Percentiles rank a stretch among this genome's conserved stretches.
Conservation (phyloP, 2,329 filamentous ascomycete species). For the Penicillium decumbens region DNA sequence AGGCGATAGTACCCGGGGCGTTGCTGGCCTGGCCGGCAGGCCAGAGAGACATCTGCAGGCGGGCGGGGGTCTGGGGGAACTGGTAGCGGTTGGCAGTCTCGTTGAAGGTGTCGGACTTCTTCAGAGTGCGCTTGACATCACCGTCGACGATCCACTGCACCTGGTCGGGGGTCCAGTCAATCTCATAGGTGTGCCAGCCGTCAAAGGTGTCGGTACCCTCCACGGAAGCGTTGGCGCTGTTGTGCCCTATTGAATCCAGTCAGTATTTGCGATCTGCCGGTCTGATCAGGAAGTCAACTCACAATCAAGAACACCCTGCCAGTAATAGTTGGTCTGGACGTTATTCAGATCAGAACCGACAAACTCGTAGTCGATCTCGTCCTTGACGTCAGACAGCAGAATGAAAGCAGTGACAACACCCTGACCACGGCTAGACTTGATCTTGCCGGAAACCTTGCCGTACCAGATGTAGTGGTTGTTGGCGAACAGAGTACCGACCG, state of each 20-base stretch:
- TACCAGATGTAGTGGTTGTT: slow-evolving; percentile 93
- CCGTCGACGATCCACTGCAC: slow-evolving; percentile 88
- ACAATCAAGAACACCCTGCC: slow-evolving; percentile 89
- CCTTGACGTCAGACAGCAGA: slow-evolving; percentile 88
- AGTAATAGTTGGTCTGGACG: slow-evolving; percentile 95
- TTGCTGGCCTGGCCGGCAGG: slow-evolving; percentile 79
- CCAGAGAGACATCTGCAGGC: slow-evolving; percentile 93
- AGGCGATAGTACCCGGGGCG: slow-evolving; percentile 76
- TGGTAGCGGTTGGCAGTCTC: slow-evolving; percentile 72
- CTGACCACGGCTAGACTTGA: slow-evolving; percentile 76
- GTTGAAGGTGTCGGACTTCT: slow-evolving; percentile 82
- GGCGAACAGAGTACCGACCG: slow-evolving; percentile 80
- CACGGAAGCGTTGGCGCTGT: slow-evolving; percentile 61
- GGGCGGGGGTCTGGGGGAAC: slow-evolving; percentile 85
- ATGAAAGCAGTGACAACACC: slow-evolving; percentile 99
- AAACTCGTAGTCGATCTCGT: slow-evolving; percentile 97
- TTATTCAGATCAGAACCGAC: slow-evolving; percentile 71
- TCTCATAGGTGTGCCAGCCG: slow-evolving; percentile 83
- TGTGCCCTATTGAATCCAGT: slow-evolving; percentile 16
- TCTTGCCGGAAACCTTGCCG: slow-evolving; percentile 77
- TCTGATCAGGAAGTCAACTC: slow-evolving; percentile 42
- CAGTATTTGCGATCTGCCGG: neutral
- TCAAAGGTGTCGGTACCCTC: slow-evolving; percentile 61
- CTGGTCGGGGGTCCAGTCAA: slow-evolving; percentile 83
- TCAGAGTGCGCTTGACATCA: slow-evolving; percentile 65